Conservation (phyloP, 345 rosid genomes). For the Pelargonium nanum region DNA sequence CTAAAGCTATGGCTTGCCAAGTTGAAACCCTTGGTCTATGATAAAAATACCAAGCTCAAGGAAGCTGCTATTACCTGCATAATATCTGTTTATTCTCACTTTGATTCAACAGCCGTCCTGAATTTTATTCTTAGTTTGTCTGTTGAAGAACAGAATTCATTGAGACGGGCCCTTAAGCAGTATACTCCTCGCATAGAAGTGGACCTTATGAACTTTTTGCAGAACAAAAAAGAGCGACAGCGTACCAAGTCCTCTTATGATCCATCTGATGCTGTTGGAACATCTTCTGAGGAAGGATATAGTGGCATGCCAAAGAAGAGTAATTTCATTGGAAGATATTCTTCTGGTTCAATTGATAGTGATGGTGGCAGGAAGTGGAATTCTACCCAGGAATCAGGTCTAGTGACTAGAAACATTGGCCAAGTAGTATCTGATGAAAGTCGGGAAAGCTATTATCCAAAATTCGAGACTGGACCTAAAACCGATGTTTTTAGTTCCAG, state of each 20-base stretch:
- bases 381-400: constrained; percentile 60
- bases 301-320: constrained; percentile 52
- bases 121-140: constrained; percentile 88
- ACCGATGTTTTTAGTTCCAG: constrained; percentile 22
- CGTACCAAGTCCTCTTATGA: constrained; percentile 78
- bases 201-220: constrained; percentile 88
- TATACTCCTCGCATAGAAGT: constrained; percentile 96
- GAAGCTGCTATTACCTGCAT: constrained; percentile 91
- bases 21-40: constrained; percentile 72
- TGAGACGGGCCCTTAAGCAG: constrained; percentile 88
- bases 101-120: constrained; percentile 79
- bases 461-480: constrained; percentile 9
- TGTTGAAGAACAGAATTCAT: constrained; percentile 91
- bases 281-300: constrained; percentile 93
- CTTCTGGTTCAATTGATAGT: constrained; percentile 64
- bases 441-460: constrained; percentile 58
- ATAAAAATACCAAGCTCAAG: constrained; percentile 88
- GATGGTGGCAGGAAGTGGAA: constrained; percentile 83
- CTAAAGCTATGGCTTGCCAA: constrained; percentile 92
- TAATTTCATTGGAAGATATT: constrained; percentile 70
- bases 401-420: constrained; percentile 25
- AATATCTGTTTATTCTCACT: constrained; percentile 81
- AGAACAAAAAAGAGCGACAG: constrained; percentile 87
- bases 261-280: constrained; percentile 77
- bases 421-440: constrained; percentile 50